Evolutionary conservation across 2,329 filamentous ascomycete genomes (phyloP).

Genomic region (Curvularia hawaiiensis): DNA sequence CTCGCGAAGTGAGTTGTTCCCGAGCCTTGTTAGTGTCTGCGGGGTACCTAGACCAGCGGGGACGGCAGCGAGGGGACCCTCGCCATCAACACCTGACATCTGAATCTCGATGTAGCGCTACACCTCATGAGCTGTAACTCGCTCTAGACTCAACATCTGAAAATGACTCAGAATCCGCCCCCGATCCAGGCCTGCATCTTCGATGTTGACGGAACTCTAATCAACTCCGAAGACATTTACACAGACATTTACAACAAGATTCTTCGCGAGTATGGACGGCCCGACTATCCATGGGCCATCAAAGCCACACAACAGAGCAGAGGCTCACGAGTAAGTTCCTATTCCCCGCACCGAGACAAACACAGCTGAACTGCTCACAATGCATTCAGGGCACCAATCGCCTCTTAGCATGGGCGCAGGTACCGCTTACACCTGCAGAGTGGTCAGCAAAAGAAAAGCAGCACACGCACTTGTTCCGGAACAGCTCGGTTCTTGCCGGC

Average conservation of each 20-base stretch:
- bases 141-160: background rate
- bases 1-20: background rate
- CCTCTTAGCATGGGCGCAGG: slow-evolving; percentile 27
- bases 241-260: slow-evolving; percentile 29
- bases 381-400: slow-evolving; percentile 23
- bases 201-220: slow-evolving; percentile 44
- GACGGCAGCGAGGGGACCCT: background rate
- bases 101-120: background rate
- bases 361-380: background rate
- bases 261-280: slow-evolving; percentile 24
- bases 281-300: slow-evolving; percentile 27
- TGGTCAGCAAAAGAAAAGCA: slow-evolving; percentile 22
- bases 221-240: slow-evolving; percentile 43
- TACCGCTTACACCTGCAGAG: slow-evolving; percentile 22
- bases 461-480: slow-evolving; percentile 18
- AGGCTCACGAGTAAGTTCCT: slow-evolving; percentile 18
- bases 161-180: slow-evolving; percentile 14
- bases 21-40: background rate
- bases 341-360: background rate
- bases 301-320: slow-evolving; percentile 31
- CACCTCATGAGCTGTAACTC: background rate
- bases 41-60: background rate
- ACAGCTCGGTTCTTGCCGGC: slow-evolving; percentile 7
- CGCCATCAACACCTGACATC: background rate
- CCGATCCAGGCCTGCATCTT: slow-evolving; percentile 44